phyloP scores from a whole-genome alignment of 176 grass and related monocot genomes.

The Cenchrus fungigraminus region DNA sequence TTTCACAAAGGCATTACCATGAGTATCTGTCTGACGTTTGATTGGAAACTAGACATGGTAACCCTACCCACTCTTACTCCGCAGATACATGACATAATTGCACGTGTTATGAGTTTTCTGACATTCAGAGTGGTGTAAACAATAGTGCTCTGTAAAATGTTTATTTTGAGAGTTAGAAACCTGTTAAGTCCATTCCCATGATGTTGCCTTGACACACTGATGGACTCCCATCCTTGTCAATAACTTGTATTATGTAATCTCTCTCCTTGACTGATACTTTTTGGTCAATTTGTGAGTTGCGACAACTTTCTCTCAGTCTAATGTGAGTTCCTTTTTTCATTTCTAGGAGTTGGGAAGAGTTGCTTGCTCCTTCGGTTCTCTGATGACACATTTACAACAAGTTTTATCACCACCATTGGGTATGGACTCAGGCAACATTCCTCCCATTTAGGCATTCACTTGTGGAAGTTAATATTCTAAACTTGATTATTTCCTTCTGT shows the following conservation, averaged over 20 bases:
- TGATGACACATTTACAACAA: conserved; percentile 69
- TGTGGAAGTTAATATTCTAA: conserved; percentile 31
- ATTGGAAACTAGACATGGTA: not conserved
- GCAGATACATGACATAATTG: not conserved
- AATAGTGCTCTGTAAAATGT: not conserved
- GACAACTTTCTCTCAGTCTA: conserved; percentile 5
- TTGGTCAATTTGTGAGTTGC: not conserved
- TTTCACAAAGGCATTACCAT: not conserved
- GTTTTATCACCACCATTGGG: conserved; percentile 77
- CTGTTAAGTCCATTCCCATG: too few relatives aligned
- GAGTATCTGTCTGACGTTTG: not conserved
- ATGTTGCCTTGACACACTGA: conserved; percentile 2
- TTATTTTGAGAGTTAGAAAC: not conserved
- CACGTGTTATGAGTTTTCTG: not conserved
- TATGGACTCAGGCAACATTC: not conserved
- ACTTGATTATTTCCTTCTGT: conserved; percentile 1
- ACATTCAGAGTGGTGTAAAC: not conserved
- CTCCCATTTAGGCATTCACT: conserved; percentile 8
- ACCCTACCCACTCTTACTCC: not conserved
- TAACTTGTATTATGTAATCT: conserved; percentile 15
- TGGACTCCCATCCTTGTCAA: not conserved
- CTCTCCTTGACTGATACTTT: not conserved
- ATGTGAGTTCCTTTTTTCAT: conserved; percentile 14
- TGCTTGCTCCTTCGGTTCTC: conserved; percentile 71
- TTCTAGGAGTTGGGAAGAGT: conserved; percentile 72